Evolutionary conservation across 441 rosid species (phyloP).

Genomic region (Erodium moschatum): DNA sequence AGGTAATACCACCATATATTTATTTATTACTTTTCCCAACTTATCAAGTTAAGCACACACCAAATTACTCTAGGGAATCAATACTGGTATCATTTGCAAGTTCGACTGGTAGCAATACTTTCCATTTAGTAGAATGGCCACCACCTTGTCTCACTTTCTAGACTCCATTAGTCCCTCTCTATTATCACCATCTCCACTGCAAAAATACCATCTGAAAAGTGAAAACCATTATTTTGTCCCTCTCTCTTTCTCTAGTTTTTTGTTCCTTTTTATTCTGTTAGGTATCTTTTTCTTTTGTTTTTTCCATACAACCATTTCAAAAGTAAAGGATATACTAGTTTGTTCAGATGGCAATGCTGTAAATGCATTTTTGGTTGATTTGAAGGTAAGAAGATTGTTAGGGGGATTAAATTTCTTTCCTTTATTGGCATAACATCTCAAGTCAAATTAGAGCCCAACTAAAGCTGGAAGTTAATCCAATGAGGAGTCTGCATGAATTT

Average conservation of each 20-base stretch:
- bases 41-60: background rate
- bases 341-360: background rate
- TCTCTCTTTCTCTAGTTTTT: background rate
- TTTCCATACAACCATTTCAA: background rate
- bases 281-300: background rate
- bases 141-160: background rate
- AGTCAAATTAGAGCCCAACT: no score
- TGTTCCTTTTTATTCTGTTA: background rate
- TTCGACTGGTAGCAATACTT: background rate
- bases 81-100: background rate
- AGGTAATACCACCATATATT: constrained; percentile 39
- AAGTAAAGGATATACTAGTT: background rate
- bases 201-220: background rate
- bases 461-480: no score
- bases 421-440: no score
- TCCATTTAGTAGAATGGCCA: background rate
- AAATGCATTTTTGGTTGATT: background rate
- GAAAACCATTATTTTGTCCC: background rate
- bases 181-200: background rate
- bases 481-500: no score
- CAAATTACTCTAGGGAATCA: background rate
- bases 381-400: background rate
- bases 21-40: background rate
- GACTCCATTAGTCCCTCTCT: background rate
- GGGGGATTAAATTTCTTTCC: no score